phyloP scores from a whole-genome alignment of 345 rosid genomes.

The Rhodamnia rubescens region DNA sequence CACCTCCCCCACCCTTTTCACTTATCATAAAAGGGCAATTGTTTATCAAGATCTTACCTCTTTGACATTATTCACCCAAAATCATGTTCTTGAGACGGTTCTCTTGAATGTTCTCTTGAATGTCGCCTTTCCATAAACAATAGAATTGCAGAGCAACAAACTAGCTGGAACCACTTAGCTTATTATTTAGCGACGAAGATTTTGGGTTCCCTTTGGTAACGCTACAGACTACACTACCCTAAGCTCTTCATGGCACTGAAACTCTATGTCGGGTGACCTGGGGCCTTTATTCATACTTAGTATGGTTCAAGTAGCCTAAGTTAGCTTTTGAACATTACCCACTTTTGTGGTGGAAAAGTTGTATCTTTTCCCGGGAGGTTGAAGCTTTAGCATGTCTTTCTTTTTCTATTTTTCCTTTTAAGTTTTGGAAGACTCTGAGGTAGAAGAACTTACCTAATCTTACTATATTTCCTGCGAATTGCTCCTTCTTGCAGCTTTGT shows the following conservation, averaged over 20 bases:
- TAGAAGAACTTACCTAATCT: not conserved
- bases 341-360: not conserved
- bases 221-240: not conserved
- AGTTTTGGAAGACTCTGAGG: not conserved
- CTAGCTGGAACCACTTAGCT: not conserved
- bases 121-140: not conserved
- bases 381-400: not conserved
- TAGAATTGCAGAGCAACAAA: not conserved
- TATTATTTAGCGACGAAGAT: not conserved
- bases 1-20: not conserved
- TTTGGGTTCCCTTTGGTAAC: not conserved
- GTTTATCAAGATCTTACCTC: not conserved
- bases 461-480: not conserved
- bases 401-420: not conserved
- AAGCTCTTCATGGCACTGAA: not conserved
- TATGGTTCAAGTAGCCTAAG: not conserved
- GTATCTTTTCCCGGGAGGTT: not conserved
- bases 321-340: not conserved
- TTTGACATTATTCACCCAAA: not conserved
- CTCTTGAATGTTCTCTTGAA: not conserved
- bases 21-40: not conserved
- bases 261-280: not conserved
- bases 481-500: not conserved
- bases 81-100: not conserved
- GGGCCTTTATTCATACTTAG: not conserved